A percentile compares a stretch with the other conserved stretches of the same genome.
Conservation (phyloP, 1,284 basidiomycete species). For the Ceratobasidium papillatum region DNA sequence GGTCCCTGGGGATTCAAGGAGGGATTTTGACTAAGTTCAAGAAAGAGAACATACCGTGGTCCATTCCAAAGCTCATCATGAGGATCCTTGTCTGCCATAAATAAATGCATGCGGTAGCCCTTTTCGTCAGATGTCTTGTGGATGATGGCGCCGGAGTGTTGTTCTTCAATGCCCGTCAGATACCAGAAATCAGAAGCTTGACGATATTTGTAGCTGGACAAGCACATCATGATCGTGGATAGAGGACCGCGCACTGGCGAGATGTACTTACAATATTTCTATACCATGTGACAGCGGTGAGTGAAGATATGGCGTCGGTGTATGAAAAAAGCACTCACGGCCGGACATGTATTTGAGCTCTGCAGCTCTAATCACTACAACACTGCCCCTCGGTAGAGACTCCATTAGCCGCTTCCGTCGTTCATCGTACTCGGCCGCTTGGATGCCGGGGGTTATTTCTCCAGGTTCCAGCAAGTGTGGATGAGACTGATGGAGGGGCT, state of each 20-base stretch:
- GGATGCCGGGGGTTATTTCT: conserved; percentile 89
- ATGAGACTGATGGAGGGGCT: conserved; percentile 79
- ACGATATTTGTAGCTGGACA: conserved; percentile 88
- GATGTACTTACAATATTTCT: conserved; percentile 59
- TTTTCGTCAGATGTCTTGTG: conserved; percentile 71
- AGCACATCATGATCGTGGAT: conserved; percentile 33
- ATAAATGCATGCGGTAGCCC: conserved; percentile 91
- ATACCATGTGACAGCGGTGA: conserved; percentile 31
- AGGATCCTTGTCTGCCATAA: conserved; percentile 80
- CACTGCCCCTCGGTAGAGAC: conserved; percentile 74
- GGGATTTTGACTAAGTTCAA: too few species aligned
- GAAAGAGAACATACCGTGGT: conserved; percentile 62
- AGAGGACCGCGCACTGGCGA: background rate
- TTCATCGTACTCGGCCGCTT: conserved; percentile 82
- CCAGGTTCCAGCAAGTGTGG: conserved; percentile 73
- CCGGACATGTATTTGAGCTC: conserved; percentile 73
- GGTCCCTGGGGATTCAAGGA: conserved; percentile 21
- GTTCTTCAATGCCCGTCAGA: conserved; percentile 93
- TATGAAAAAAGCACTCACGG: conserved; percentile 63
- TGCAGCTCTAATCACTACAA: conserved; percentile 81
- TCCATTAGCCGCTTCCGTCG: conserved; percentile 80
- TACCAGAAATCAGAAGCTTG: conserved; percentile 96
- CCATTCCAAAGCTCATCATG: conserved; percentile 94
- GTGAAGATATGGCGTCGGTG: conserved; percentile 1
- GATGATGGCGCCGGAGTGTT: conserved; percentile 76